phyloP scores from a whole-genome alignment of 2,329 filamentous ascomycete genomes.

The Sclerotinia borealis region DNA sequence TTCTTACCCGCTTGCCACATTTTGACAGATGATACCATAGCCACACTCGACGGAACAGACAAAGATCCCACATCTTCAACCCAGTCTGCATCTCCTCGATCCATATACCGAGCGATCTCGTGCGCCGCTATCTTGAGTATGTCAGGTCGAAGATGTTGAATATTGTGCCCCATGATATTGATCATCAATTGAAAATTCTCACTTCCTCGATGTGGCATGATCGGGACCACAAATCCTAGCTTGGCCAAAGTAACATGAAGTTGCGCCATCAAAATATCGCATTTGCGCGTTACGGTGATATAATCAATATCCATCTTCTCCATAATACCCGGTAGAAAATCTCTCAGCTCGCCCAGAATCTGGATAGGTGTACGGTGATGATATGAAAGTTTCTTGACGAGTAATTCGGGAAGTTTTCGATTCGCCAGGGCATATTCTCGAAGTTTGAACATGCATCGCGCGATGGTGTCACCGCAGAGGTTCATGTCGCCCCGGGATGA shows the following conservation, averaged over 20 bases:
- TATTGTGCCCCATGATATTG: background rate
- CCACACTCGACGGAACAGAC: background rate
- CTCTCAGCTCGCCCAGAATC: background rate
- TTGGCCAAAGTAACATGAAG: background rate
- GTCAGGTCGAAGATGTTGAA: background rate
- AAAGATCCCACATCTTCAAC: background rate
- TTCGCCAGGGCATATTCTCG: background rate
- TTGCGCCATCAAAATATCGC: background rate
- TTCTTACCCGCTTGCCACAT: rapidly evolving
- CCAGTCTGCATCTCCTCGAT: background rate
- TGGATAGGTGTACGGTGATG: background rate
- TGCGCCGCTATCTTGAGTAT: background rate
- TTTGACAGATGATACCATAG: too few relatives aligned
- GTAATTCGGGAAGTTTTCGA: background rate
- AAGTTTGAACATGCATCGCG: background rate
- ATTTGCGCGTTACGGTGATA: background rate
- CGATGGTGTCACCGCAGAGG: background rate
- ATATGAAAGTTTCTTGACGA: background rate
- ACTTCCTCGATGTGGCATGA: background rate
- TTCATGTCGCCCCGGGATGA: background rate
- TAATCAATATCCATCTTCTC: background rate
- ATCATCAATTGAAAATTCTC: background rate
- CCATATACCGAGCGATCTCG: background rate
- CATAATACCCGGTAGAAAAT: background rate
- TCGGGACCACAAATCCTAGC: background rate